Evolutionary conservation across 768 basidiomycete genomes (phyloP), one percentile per base, ranked within the genome.

Genomic region (Podaxis carcinomalis): DNA sequence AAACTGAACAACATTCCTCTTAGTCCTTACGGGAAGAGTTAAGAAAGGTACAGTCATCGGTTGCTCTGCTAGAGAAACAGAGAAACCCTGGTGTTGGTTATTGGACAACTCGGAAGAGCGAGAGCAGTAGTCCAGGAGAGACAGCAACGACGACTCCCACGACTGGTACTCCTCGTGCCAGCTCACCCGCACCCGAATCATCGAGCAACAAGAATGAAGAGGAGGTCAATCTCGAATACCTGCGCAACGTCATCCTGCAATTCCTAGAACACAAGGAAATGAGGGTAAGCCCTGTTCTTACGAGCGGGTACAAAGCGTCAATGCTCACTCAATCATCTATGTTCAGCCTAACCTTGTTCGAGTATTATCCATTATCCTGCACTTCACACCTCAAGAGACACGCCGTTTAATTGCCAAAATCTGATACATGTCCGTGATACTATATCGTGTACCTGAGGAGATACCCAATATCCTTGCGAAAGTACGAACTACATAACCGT

Each of bases 241-340:
- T 99, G 50, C 82, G 97, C 61, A 98, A 98, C 72, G 91, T 98
- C 35, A 93, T 98, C 59, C 73, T 99, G 50, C 97, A 98, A 72
- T 99, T 99, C 77, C 79, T 99, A 53, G 97, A 99, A 71, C 92
- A 98, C 75, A 95, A 96, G 71, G 95, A 98, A 73, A 98, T 98
- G 95, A 83, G 97, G 75, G 95, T 95, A 69, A 71, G 92, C 77
- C 3, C 25, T 46, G 27, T 37, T 13, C 56, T 5, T 16, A 44
- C 9, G 42, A 44, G 19, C n/a, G 40, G 25, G 21, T 44, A 27
- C 13, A 59, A 13, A 44, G 1, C n/a, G 50, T n/a, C 21, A 44
- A 32, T 54, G 32, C 28, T 42, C 56, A 64, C 53, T 47, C 52
- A 52, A 7, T 9, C 50, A 14, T 62, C 27, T 37, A 23, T 23